These are phyloP conservation scores for Passiflora organensis DNA, from an alignment of 345 rosid genomes.

Conservation along the genomic window DNA sequence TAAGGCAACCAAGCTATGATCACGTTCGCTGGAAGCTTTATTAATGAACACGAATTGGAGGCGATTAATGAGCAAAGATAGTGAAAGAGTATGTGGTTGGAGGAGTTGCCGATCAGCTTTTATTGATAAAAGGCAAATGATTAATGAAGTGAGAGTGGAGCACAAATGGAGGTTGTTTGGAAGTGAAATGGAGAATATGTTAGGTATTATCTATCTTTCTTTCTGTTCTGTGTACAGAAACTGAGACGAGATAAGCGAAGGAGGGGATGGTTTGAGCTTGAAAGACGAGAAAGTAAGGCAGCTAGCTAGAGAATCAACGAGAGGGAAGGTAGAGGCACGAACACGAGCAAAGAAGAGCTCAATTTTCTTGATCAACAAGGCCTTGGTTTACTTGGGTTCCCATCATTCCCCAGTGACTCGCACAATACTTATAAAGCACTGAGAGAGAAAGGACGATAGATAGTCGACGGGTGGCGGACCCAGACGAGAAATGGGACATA, in stretches of 20 bases:
- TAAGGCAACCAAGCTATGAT: no score
- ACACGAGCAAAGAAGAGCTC: neutral
- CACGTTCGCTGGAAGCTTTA: no score
- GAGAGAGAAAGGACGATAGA: neutral
- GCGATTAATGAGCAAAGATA: neutral
- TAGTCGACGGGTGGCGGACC: conserved; percentile 3
- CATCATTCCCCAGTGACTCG: conserved; percentile 31
- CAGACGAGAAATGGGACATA: conserved; percentile 27
- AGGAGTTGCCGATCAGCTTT: neutral
- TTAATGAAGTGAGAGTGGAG: neutral
- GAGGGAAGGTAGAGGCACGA: neutral
- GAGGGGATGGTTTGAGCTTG: neutral
- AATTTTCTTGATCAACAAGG: neutral
- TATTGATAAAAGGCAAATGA: neutral
- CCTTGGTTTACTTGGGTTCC: neutral
- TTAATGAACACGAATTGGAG: neutral
- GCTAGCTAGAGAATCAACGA: no score
- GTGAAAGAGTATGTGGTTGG: neutral
- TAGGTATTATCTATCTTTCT: no score
- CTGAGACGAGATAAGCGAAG: neutral
- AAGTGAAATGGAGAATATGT: conserved; percentile 9
- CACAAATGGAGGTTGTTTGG: neutral
- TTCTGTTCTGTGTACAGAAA: no score
- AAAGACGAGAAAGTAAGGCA: neutral
- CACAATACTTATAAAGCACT: conserved; percentile 23